Percentiles rank a stretch among this genome's conserved stretches.
Conservation (phyloP, 2,329 filamentous ascomycete genomes). For the Stachybotrys echinatus region DNA sequence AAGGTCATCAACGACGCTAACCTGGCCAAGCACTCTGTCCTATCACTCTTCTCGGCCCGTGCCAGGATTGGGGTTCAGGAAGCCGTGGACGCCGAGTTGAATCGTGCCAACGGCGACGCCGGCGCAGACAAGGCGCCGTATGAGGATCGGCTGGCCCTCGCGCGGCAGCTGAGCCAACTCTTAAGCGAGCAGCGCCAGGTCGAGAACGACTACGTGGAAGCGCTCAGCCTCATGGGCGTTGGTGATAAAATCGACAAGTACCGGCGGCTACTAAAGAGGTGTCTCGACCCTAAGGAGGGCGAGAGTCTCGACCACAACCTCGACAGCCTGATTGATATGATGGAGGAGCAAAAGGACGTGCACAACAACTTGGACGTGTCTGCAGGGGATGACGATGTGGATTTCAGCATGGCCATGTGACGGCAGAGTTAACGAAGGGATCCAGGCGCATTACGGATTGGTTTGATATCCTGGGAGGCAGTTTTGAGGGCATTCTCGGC, state of each 20-base stretch:
- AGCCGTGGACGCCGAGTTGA: constrained; percentile 46
- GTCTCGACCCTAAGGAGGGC: constrained; percentile 60
- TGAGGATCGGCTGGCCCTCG: constrained; percentile 52
- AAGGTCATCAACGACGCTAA: constrained; percentile 48
- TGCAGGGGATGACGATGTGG: constrained; percentile 23
- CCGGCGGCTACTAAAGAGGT: constrained; percentile 61
- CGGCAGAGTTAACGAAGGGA: background rate
- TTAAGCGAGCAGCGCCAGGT: constrained; percentile 56
- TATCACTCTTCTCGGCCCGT: constrained; percentile 45
- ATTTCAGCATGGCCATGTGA: constrained; percentile 18
- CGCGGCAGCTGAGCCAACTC: constrained; percentile 50
- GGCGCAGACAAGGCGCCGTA: constrained; percentile 35
- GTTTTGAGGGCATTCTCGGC: background rate
- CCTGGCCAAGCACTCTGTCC: constrained; percentile 40
- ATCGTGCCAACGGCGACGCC: constrained; percentile 43
- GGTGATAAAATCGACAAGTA: constrained; percentile 72
- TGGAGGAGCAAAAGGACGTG: constrained; percentile 55
- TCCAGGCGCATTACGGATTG: background rate
- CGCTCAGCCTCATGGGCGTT: constrained; percentile 62
- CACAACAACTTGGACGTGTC: constrained; percentile 28
- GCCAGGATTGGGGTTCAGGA: constrained; percentile 47
- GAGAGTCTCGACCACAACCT: constrained; percentile 64
- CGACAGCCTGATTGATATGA: constrained; percentile 56
- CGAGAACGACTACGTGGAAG: constrained; percentile 64
- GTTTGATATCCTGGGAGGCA: background rate